phyloP scores from a whole-genome alignment of 257 asterid genomes.

The Forsythia suspensa region DNA sequence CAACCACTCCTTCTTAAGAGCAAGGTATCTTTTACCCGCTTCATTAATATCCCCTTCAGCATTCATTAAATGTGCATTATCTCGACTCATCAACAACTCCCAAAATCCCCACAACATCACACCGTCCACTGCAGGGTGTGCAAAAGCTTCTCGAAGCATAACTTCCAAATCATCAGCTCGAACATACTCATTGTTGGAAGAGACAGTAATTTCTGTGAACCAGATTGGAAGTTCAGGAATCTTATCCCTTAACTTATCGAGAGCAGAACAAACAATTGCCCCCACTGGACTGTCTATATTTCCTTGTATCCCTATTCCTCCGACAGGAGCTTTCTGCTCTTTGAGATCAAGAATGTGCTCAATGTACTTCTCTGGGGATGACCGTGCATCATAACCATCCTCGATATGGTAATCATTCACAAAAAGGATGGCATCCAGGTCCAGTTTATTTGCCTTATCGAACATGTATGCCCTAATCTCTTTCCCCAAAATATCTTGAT shows the following conservation, averaged over 20 bases:
- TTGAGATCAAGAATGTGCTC: conserved; percentile 68
- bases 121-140: conserved; percentile 93
- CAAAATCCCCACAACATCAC: conserved; percentile 89
- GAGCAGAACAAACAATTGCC: conserved; percentile 66
- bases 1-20: conserved; percentile 71
- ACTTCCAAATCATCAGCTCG: conserved; percentile 90
- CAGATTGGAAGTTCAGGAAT: conserved; percentile 83
- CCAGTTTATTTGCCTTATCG: conserved; percentile 65
- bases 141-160: conserved; percentile 84
- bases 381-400: conserved; percentile 59
- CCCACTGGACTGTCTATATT: conserved; percentile 78
- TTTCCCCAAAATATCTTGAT: conserved; percentile 71
- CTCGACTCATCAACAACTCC: conserved; percentile 83
- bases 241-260: conserved; percentile 51
- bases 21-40: conserved; percentile 69
- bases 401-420: conserved; percentile 83
- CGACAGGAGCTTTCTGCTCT: conserved; percentile 75
- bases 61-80: conserved; percentile 59
- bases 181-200: conserved; percentile 58
- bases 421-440: conserved; percentile 63
- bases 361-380: conserved; percentile 74
- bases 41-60: conserved; percentile 82
- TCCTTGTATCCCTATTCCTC: conserved; percentile 89
- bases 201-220: conserved; percentile 84
- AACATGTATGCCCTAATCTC: conserved; percentile 65